A percentile compares a stretch with the other conserved stretches of the same genome.
Conservation (phyloP, 805 yeast species). For the Starmerella asiatica region DNA sequence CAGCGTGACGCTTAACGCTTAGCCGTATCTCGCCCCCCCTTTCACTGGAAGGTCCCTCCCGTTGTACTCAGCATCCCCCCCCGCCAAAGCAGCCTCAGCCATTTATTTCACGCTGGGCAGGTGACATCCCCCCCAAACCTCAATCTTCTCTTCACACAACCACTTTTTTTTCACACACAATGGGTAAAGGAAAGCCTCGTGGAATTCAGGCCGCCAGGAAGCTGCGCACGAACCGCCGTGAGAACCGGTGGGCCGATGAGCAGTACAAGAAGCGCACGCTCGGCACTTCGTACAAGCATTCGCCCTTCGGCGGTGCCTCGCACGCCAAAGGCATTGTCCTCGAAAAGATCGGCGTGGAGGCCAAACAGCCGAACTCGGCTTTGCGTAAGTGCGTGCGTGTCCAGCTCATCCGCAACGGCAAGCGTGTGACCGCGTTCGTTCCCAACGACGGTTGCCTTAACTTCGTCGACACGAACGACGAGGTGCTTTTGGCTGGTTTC, state of each 20-base stretch:
- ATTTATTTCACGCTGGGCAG: too few species aligned
- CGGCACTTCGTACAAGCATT: conserved; percentile 99
- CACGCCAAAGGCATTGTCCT: conserved; percentile 99
- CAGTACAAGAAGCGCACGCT: conserved; percentile 96
- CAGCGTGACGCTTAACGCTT: background rate
- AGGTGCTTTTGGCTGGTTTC: conserved; percentile 99
- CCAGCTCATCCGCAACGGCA: conserved; percentile 99
- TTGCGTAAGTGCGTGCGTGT: conserved; percentile 99
- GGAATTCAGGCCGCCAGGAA: conserved; percentile 99
- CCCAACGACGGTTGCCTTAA: conserved; percentile 99
- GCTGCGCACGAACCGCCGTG: conserved; percentile 99
- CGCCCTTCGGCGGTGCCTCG: conserved; percentile 99
- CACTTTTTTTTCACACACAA: conserved; percentile 30
- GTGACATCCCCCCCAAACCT: background rate
- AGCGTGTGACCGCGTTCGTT: conserved; percentile 99
- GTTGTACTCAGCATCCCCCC: too few species aligned
- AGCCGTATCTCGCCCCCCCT: background rate
- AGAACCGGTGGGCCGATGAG: conserved; percentile 99
- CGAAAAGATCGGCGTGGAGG: conserved; percentile 99
- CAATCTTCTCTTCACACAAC: background rate
- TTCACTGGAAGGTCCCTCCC: too few species aligned
- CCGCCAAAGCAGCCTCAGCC: too few species aligned
- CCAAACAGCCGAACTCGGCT: conserved; percentile 99
- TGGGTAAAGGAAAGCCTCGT: conserved; percentile 97
- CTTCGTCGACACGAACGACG: conserved; percentile 99